Conservation (phyloP, 2,329 filamentous ascomycete genomes). For the Elsinoe ampelina region DNA sequence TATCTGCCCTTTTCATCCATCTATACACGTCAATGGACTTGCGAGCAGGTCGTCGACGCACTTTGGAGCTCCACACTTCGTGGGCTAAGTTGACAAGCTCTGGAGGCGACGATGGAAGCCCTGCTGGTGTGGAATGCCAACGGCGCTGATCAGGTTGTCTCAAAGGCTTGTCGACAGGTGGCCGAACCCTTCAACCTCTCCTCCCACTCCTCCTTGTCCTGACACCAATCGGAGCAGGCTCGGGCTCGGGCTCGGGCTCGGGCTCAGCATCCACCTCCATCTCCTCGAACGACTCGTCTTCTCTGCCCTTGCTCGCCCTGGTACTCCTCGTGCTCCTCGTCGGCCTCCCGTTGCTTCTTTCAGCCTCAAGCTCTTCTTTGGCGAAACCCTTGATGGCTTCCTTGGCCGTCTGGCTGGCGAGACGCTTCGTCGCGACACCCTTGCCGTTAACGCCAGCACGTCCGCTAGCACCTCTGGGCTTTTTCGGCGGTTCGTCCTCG, state of each 20-base stretch:
- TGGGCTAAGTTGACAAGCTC: too few species aligned
- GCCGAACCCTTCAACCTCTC: constrained; percentile 17
- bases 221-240: constrained; percentile 10
- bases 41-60: background rate
- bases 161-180: too few species aligned
- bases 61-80: too few species aligned
- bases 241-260: constrained; percentile 10
- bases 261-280: constrained; percentile 24
- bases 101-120: background rate
- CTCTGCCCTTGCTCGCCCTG: constrained; percentile 30
- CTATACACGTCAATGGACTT: background rate
- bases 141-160: background rate
- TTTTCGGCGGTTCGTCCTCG: background rate
- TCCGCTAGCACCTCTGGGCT: background rate
- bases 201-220: constrained; percentile 27
- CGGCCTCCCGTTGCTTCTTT: constrained; percentile 32
- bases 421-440: background rate
- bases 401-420: background rate
- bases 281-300: background rate
- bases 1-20: background rate
- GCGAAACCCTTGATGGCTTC: background rate
- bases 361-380: constrained; percentile 31
- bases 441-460: background rate
- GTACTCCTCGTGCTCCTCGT: constrained; percentile 27
- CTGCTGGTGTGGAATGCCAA: background rate